Evolutionary conservation across 1,284 basidiomycete genomes (phyloP).

Genomic region (Ceratobasidium sp.): DNA sequence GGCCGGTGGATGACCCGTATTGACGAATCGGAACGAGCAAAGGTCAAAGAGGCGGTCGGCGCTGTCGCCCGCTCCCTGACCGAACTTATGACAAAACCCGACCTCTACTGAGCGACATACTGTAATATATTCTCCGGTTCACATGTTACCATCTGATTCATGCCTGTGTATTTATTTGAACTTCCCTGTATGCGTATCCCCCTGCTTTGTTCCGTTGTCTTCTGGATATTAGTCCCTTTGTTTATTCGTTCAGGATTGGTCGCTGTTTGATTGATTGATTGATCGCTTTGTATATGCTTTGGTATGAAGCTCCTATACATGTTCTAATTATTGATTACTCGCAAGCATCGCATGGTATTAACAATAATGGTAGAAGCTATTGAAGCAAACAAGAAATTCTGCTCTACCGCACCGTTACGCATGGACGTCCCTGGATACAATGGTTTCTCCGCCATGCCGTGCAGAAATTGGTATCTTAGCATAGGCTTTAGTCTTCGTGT

Average conservation of each 20-base stretch:
- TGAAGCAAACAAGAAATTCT: too few species aligned
- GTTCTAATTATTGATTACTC: neutral
- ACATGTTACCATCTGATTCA: conserved; percentile 8
- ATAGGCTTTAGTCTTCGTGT: too few species aligned
- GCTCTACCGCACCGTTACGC: too few species aligned
- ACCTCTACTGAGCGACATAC: conserved; percentile 39
- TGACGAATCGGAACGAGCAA: conserved; percentile 66
- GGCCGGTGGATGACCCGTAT: conserved; percentile 64
- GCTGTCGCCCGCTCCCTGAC: conserved; percentile 77
- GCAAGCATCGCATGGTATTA: neutral
- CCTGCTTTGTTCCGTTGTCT: neutral
- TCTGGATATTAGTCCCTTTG: conserved; percentile 14
- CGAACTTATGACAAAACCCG: conserved; percentile 63
- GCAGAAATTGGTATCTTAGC: too few species aligned
- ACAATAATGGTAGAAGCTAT: neutral
- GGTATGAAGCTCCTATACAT: conserved; percentile 9
- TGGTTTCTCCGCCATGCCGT: too few species aligned
- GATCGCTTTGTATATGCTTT: conserved; percentile 17
- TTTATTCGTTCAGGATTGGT: conserved; percentile 46
- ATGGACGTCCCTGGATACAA: too few species aligned
- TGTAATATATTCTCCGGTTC: conserved; percentile 28
- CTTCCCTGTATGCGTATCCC: conserved; percentile 14
- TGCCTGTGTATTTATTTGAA: conserved; percentile 33
- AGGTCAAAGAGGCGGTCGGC: conserved; percentile 76
- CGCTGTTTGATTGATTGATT: conserved; percentile 24